phyloP scores from a whole-genome alignment of 768 basidiomycete species.

The Candolleomyces efflorescens region DNA sequence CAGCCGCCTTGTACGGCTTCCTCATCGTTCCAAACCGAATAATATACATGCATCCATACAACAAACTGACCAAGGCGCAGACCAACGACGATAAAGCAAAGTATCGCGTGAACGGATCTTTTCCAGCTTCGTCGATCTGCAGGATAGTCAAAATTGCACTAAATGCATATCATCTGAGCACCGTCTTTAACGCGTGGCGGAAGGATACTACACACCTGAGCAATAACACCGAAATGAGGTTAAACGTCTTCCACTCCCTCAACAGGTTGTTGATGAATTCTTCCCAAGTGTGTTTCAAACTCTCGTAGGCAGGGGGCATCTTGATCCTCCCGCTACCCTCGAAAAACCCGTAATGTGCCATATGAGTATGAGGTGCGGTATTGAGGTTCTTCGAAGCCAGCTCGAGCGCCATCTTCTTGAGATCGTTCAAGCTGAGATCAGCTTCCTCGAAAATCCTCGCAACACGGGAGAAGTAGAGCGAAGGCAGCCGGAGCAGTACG shows the following conservation, averaged over 20 bases:
- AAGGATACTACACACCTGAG: constrained; percentile 4
- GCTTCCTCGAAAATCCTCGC: constrained; percentile 62
- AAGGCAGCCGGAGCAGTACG: constrained; percentile 52
- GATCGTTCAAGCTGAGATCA: constrained; percentile 53
- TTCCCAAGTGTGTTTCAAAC: constrained; percentile 24
- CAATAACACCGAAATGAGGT: constrained; percentile 29
- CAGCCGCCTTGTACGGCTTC: constrained; percentile 57
- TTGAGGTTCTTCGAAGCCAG: constrained; percentile 3
- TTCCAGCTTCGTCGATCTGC: constrained; percentile 34
- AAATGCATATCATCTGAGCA: background rate
- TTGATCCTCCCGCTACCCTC: background rate
- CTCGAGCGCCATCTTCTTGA: constrained; percentile 34
- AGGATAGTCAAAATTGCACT: constrained; percentile 33
- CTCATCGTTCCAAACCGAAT: constrained; percentile 63
- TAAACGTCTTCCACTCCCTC: constrained; percentile 33
- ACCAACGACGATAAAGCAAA: constrained; percentile 53
- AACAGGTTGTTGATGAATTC: constrained; percentile 25
- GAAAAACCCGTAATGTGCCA: background rate
- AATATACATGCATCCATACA: constrained; percentile 63
- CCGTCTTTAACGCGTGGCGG: background rate
- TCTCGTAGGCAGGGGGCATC: constrained; percentile 10
- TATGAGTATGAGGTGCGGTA: background rate
- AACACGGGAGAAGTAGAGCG: constrained; percentile 64
- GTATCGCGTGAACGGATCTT: constrained; percentile 53
- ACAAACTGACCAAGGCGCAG: constrained; percentile 57